Conservation (phyloP, 192 early-diverging fungal genomes). For the Jimgerdemannia flammicorona region DNA sequence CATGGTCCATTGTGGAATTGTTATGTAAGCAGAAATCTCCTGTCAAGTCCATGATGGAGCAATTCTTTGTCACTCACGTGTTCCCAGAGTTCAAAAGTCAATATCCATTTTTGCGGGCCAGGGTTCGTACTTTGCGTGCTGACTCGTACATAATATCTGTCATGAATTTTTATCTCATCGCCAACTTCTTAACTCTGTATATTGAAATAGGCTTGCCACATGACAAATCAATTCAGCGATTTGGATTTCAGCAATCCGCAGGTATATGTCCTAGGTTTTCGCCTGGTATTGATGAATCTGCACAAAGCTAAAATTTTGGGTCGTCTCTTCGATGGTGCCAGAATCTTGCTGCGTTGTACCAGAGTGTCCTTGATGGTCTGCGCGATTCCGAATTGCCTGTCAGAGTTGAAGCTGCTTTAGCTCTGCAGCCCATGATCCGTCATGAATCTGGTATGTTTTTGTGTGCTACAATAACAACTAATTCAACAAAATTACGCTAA, state of each 20-base stretch:
- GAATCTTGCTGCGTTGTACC: constrained; percentile 43
- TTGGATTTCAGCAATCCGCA: constrained; percentile 58
- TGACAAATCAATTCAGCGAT: constrained; percentile 50
- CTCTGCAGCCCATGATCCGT: constrained; percentile 75
- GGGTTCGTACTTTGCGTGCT: constrained; percentile 44
- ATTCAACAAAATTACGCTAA: background rate
- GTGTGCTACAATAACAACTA: background rate
- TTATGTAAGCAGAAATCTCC: constrained; percentile 54
- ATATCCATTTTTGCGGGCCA: constrained; percentile 76
- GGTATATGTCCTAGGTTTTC: constrained; percentile 12
- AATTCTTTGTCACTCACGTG: constrained; percentile 81
- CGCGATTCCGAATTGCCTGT: constrained; percentile 84
- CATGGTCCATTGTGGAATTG: background rate
- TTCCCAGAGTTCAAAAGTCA: constrained; percentile 88
- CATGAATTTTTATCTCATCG: background rate
- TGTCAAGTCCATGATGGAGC: constrained; percentile 71
- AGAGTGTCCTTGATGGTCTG: constrained; percentile 58
- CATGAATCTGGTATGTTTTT: constrained; percentile 52
- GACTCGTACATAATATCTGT: background rate
- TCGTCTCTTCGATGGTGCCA: constrained; percentile 1
- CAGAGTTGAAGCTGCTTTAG: constrained; percentile 80
- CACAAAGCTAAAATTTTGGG: background rate
- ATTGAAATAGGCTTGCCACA: constrained; percentile 39
- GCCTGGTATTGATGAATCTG: background rate
- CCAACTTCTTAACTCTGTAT: background rate